phyloP scores from a whole-genome alignment of 805 yeast species.

The Cyberlindnera japonica region DNA sequence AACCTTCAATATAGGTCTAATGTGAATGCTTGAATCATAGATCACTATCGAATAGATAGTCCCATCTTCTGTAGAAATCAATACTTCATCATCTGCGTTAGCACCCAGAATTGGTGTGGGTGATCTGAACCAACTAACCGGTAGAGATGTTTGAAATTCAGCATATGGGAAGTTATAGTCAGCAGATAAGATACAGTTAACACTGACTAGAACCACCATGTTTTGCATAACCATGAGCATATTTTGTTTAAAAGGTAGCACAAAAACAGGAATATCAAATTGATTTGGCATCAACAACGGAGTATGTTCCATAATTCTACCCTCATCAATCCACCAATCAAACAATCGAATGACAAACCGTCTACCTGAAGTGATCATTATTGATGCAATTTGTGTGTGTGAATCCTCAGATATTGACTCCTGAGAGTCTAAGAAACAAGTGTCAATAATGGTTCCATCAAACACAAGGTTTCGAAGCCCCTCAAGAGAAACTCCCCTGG shows the following conservation, averaged over 20 bases:
- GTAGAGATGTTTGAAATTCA: slow-evolving; percentile 32
- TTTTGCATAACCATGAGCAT: slow-evolving; percentile 38
- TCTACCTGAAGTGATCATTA: slow-evolving; percentile 36
- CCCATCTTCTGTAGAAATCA: slow-evolving; percentile 28
- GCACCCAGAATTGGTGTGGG: slow-evolving; percentile 20
- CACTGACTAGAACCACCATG: slow-evolving; percentile 34
- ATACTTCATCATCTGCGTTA: slow-evolving; percentile 16
- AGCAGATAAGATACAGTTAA: slow-evolving; percentile 47
- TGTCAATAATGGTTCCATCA: slow-evolving; percentile 38
- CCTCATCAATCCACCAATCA: slow-evolving; percentile 40
- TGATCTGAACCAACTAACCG: slow-evolving; percentile 37
- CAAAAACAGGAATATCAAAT: slow-evolving; percentile 41
- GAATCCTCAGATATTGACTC: slow-evolving; percentile 19
- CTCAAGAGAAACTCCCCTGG: slow-evolving; percentile 36
- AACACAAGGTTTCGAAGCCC: slow-evolving; percentile 38
- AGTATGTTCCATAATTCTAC: slow-evolving; percentile 32
- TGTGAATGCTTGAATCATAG: slow-evolving; percentile 18
- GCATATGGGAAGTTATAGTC: slow-evolving; percentile 34
- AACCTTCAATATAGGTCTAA: slow-evolving; percentile 34
- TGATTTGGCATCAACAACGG: slow-evolving; percentile 38
- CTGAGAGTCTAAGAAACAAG: slow-evolving; percentile 41
- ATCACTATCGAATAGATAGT: slow-evolving; percentile 24
- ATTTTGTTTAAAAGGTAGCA: slow-evolving; percentile 37
- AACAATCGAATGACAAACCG: slow-evolving; percentile 37
- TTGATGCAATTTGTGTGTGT: slow-evolving; percentile 34